Conservation (phyloP, 345 rosid species). For the Citrus unshiu region DNA sequence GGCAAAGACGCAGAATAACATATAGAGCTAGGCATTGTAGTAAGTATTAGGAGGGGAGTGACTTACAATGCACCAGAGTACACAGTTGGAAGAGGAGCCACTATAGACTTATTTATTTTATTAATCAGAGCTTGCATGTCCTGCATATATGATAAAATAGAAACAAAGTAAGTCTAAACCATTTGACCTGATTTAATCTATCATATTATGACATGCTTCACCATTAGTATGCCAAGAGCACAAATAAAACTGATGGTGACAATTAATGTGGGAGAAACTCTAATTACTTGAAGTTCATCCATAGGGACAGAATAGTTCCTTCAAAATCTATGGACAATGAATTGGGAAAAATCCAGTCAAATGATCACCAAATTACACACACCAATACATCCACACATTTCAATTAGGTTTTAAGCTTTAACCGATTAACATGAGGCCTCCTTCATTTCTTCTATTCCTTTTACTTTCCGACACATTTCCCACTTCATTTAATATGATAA, state of each 20-base stretch:
- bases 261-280: background rate
- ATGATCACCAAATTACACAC: background rate
- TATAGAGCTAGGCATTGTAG: background rate
- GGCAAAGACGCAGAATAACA: background rate
- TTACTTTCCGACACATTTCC: background rate
- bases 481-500: background rate
- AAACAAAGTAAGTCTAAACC: background rate
- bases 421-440: background rate
- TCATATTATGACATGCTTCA: background rate
- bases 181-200: background rate
- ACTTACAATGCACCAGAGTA: slow-evolving; percentile 88
- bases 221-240: background rate
- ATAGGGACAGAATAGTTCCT: background rate
- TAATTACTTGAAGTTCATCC: background rate
- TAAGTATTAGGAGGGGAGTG: background rate
- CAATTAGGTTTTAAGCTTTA: background rate
- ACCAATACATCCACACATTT: background rate
- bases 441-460: background rate
- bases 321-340: background rate
- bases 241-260: background rate
- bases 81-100: slow-evolving; percentile 89
- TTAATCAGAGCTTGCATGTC: slow-evolving; percentile 88
- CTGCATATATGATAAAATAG: slow-evolving; percentile 33
- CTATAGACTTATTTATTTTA: slow-evolving; percentile 84
- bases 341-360: background rate